phyloP scores from a whole-genome alignment of 495 filamentous ascomycete species.

The Xylona heveae region DNA sequence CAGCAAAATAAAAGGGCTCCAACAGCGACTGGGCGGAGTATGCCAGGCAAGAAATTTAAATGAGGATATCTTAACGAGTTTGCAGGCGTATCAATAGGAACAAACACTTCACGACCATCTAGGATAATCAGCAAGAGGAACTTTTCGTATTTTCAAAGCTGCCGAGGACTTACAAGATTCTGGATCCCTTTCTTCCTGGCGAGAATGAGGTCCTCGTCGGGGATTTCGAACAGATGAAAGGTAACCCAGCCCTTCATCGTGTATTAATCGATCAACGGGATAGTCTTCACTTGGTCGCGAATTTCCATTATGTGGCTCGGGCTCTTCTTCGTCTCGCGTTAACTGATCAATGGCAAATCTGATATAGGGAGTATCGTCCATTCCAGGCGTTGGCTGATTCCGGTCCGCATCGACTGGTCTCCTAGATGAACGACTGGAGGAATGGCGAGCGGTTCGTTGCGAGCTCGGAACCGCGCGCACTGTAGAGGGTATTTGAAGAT shows the following conservation, averaged over 20 bases:
- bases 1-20: conserved; percentile 33
- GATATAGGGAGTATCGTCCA: conserved; percentile 49
- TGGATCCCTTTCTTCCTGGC: conserved; percentile 1
- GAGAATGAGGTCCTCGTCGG: not conserved
- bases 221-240: not conserved
- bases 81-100: conserved; percentile 26
- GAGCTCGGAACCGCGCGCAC: too few species aligned
- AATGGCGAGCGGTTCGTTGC: conserved; percentile 6
- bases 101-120: conserved; percentile 20
- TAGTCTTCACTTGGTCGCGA: conserved; percentile 34
- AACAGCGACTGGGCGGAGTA: conserved; percentile 41
- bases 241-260: conserved; percentile 27
- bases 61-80: conserved; percentile 26
- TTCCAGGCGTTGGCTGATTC: conserved; percentile 33
- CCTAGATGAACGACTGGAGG: too few species aligned
- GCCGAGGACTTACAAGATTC: not conserved
- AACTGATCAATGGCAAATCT: conserved; percentile 54
- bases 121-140: too few species aligned
- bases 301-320: too few species aligned
- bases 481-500: too few species aligned
- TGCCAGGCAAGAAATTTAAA: conserved; percentile 42
- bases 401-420: conserved; percentile 16
- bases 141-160: conserved; percentile 1
- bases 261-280: conserved; percentile 26
- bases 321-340: conserved; percentile 36